Evolutionary conservation across 78 protist species (phyloP), one percentile per base, ranked within the genome.

Genomic region (Ministeria vibrans): DNA sequence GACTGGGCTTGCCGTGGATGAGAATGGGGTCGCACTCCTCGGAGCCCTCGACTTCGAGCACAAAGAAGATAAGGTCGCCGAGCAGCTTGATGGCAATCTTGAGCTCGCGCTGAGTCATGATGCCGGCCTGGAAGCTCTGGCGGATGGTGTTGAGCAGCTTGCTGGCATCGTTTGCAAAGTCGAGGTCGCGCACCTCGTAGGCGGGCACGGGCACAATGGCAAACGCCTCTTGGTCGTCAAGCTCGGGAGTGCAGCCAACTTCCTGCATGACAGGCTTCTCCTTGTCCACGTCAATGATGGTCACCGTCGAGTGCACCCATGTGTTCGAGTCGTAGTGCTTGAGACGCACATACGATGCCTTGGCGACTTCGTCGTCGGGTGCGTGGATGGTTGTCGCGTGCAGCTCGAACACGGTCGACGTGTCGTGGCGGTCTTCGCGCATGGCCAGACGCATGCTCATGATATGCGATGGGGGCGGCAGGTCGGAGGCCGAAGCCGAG

Each of bases 171-270:
- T 1, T 39, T 36, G 61, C 74, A 46, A 70, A 70, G 75, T 79
- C 83, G 59, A 79, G 70, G 63, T 79, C 83, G 30, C 77, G 62
- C 13, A 79, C 41, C 32, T 79, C 83, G 30, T 23, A 3, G n/a
- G 74, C 4, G 13, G 45, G 38, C 28, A 79, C 83, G 41, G 66
- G 83, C 13, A 63, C 41, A 1, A 79, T 11, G 30, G 75, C 83
- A 55, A 79, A 79, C 34, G 83, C 83, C 44, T 79, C 83, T 20
- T 32, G 34, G 41, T 46, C 77, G 13, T 79, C 78, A 1, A 66
- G 55, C 53, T 39, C 9, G n/a, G 53, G 2, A 0, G 71, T 39
- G 13, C 51, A 39, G 78, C 78, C 78, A 25, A 73, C 64, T 43
- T 68, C 36, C 13, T 44, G 34, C 69, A 80, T 44, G 36, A 36